Conservation (phyloP, 352 stramenopile genomes). For the Globisporangium cylindrosporum region DNA sequence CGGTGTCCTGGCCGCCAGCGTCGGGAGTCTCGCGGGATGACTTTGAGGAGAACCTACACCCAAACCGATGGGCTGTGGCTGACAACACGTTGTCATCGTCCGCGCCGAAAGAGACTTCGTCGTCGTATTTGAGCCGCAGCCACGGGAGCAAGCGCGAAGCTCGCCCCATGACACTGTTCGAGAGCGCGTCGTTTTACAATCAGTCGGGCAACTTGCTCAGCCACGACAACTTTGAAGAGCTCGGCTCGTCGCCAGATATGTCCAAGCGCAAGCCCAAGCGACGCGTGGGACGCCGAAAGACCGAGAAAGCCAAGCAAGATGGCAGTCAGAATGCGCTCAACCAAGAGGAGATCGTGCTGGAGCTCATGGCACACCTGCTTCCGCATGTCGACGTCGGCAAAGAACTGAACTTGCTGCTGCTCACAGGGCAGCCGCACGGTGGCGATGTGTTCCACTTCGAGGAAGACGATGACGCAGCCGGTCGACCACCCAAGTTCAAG, state of each 20-base stretch:
- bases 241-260: slow-evolving; percentile 53
- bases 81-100: slow-evolving; percentile 19
- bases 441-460: slow-evolving; percentile 79
- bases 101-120: slow-evolving; percentile 29
- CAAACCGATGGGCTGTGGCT: slow-evolving; percentile 17
- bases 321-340: slow-evolving; percentile 35
- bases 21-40: slow-evolving; percentile 21
- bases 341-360: slow-evolving; percentile 64
- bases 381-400: slow-evolving; percentile 73
- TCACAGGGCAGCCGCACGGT: slow-evolving; percentile 33
- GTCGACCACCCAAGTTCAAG: background rate
- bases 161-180: slow-evolving; percentile 75
- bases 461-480: slow-evolving; percentile 31
- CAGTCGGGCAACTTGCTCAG: slow-evolving; percentile 65
- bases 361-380: slow-evolving; percentile 70
- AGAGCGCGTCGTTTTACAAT: slow-evolving; percentile 77
- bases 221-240: slow-evolving; percentile 68
- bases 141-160: slow-evolving; percentile 38
- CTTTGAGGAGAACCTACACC: slow-evolving; percentile 32
- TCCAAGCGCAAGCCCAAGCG: slow-evolving; percentile 43
- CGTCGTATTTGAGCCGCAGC: slow-evolving; percentile 23
- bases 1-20: slow-evolving; percentile 53
- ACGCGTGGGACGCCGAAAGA: slow-evolving; percentile 54
- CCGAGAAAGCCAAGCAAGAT: slow-evolving; percentile 38
- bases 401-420: slow-evolving; percentile 70